These are phyloP conservation scores for Trametes polyzona DNA, from an alignment of 1,284 basidiomycete species.

Conservation along the genomic window DNA sequence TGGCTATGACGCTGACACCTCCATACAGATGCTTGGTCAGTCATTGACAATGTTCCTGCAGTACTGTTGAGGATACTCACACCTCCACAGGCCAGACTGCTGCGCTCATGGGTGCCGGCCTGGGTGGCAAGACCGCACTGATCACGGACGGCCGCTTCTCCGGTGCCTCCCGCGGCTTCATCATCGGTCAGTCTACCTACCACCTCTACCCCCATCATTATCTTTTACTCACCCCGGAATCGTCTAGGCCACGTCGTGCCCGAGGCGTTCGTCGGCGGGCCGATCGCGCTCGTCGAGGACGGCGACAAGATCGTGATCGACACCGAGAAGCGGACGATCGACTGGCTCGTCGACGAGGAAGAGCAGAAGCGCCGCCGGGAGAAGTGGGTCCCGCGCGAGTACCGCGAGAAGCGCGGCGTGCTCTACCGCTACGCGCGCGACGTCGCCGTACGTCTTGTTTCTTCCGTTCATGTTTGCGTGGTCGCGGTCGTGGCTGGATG, in stretches of 20 bases:
- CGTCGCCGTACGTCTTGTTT: conserved; percentile 64
- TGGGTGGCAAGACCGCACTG: conserved; percentile 88
- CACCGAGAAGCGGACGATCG: conserved; percentile 77
- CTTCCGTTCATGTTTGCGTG: too few relatives aligned
- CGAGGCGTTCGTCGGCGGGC: conserved; percentile 91
- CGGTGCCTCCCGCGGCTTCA: conserved; percentile 71
- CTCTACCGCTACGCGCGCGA: conserved; percentile 79
- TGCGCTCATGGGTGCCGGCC: conserved; percentile 91
- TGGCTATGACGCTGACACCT: conserved; percentile 11
- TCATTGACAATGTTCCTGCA: background rate
- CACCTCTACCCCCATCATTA: background rate
- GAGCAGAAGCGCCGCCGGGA: conserved; percentile 75
- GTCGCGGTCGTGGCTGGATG: background rate
- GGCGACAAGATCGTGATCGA: conserved; percentile 89
- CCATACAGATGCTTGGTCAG: conserved; percentile 16
- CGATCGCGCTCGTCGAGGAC: conserved; percentile 93
- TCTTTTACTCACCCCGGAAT: background rate
- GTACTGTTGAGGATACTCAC: background rate
- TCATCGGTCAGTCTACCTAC: conserved; percentile 51
- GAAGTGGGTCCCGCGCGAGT: conserved; percentile 69
- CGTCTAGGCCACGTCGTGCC: conserved; percentile 86
- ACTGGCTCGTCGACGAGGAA: conserved; percentile 81
- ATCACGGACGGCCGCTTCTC: conserved; percentile 98
- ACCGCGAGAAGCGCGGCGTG: conserved; percentile 76
- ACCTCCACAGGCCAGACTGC: conserved; percentile 69